Conservation (phyloP, 768 basidiomycete species). For the Boletus eberwhitei region DNA sequence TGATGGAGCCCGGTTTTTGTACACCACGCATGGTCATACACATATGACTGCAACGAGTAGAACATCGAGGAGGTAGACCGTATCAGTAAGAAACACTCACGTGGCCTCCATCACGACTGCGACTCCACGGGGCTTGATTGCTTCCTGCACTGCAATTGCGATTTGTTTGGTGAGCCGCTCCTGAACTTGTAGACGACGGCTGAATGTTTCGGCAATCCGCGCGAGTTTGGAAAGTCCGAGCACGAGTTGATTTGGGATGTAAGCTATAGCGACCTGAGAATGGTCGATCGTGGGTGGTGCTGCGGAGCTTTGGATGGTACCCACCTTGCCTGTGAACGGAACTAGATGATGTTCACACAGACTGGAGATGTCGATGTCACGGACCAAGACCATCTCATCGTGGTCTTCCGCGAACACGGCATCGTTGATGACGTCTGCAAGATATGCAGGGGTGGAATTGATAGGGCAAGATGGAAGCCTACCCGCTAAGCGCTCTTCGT, state of each 20-base stretch:
- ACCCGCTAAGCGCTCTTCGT: slow-evolving; percentile 94
- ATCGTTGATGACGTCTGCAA: slow-evolving; percentile 93
- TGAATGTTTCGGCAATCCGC: slow-evolving; percentile 95
- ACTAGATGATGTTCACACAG: slow-evolving; percentile 98
- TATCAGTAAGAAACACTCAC: slow-evolving; percentile 48
- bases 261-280: slow-evolving; percentile 89
- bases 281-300: slow-evolving; percentile 23
- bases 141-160: slow-evolving; percentile 96
- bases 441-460: slow-evolving; percentile 11
- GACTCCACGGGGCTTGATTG: slow-evolving; percentile 95
- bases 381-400: slow-evolving; percentile 98
- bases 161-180: slow-evolving; percentile 97
- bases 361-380: slow-evolving; percentile 95
- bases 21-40: slow-evolving; percentile 99
- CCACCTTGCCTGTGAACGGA: slow-evolving; percentile 94
- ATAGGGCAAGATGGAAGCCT: slow-evolving; percentile 17
- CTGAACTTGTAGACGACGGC: slow-evolving; percentile 93
- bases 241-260: slow-evolving; percentile 94
- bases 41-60: slow-evolving; percentile 61
- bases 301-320: slow-evolving; percentile 27
- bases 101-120: slow-evolving; percentile 99
- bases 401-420: slow-evolving; percentile 98
- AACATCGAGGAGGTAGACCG: slow-evolving; percentile 8
- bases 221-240: slow-evolving; percentile 95
- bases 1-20: slow-evolving; percentile 94